phyloP scores from a whole-genome alignment of 1,284 basidiomycete species.

The Sporisorium exsertum region DNA sequence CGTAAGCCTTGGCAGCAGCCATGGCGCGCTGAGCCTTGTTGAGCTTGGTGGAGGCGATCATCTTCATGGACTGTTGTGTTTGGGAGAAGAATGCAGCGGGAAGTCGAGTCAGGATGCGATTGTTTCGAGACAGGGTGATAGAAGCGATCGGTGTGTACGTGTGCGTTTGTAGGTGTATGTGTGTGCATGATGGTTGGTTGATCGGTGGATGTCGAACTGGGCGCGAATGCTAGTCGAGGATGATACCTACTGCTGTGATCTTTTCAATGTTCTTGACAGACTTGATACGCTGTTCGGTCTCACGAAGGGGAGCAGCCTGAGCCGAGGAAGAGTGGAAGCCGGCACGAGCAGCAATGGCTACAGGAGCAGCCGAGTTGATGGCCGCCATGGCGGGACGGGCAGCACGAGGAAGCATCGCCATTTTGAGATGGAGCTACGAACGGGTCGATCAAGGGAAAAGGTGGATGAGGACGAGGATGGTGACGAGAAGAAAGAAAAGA shows the following conservation, averaged over 20 bases:
- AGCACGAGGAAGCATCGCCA: constrained; percentile 63
- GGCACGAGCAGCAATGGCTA: constrained; percentile 54
- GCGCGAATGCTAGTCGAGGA: neutral
- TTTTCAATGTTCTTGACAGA: constrained; percentile 96
- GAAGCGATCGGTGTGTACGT: neutral
- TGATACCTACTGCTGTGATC: constrained; percentile 87
- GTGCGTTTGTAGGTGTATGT: neutral
- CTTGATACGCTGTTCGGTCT: constrained; percentile 96
- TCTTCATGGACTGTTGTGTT: constrained; percentile 86
- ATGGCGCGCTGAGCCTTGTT: constrained; percentile 90
- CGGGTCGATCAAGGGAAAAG: constrained; percentile 4
- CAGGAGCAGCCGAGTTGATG: constrained; percentile 46
- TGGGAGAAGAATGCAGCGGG: neutral
- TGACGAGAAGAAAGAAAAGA: constrained; percentile 14
- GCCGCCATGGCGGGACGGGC: constrained; percentile 54
- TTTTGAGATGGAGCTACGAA: constrained; percentile 23
- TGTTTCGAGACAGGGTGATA: neutral
- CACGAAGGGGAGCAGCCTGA: constrained; percentile 96
- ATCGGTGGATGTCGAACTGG: neutral
- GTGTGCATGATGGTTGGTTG: constrained; percentile 2
- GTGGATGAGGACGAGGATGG: constrained; percentile 8
- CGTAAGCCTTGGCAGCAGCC: constrained; percentile 92
- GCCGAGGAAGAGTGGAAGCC: constrained; percentile 72
- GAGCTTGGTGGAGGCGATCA: constrained; percentile 95
- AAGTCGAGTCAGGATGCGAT: constrained; percentile 10